A percentile compares a stretch with the other conserved stretches of the same genome.
Evolutionary conservation across 768 basidiomycete species (phyloP).

Genomic region (Tricholoma furcatifolium): DNA sequence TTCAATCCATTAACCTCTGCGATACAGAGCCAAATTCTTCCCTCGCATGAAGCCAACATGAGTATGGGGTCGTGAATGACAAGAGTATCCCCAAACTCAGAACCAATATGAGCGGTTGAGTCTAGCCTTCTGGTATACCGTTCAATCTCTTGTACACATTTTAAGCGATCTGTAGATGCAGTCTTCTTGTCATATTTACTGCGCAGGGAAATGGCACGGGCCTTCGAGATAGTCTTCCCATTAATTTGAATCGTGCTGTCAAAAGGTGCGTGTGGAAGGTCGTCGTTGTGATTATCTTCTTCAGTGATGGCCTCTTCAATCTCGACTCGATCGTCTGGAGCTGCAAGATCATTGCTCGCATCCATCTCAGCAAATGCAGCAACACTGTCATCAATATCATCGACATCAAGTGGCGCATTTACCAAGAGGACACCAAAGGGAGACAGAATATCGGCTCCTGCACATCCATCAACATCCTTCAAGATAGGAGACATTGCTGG

Average conservation of each 20-base stretch:
- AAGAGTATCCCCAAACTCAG: not conserved
- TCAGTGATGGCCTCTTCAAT: conserved; percentile 3
- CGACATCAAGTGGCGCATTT: conserved; percentile 4
- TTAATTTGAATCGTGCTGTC: not conserved
- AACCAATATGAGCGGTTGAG: not conserved
- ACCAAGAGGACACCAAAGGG: conserved; percentile 10
- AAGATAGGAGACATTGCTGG: conserved; percentile 1
- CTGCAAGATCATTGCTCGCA: too few species aligned
- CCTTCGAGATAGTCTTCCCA: not conserved
- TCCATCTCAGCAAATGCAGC: too few species aligned
- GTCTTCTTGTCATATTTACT: not conserved
- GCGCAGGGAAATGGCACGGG: not conserved
- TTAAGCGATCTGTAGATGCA: conserved; percentile 3
- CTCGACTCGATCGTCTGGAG: not conserved
- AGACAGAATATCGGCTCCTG: conserved; percentile 9
- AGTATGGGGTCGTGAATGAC: not conserved
- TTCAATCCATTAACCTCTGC: not conserved
- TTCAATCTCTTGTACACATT: conserved; percentile 1
- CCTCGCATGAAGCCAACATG: not conserved
- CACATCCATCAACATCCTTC: not conserved
- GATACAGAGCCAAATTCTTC: not conserved
- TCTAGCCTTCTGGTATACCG: not conserved
- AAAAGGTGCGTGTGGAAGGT: not conserved
- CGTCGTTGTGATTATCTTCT: not conserved
- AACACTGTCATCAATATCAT: conserved; percentile 2